A percentile compares a stretch with the other conserved stretches of the same genome.
phyloP scores from a whole-genome alignment of 2,329 filamentous ascomycete genomes.

The Boeremia lycopersici region DNA sequence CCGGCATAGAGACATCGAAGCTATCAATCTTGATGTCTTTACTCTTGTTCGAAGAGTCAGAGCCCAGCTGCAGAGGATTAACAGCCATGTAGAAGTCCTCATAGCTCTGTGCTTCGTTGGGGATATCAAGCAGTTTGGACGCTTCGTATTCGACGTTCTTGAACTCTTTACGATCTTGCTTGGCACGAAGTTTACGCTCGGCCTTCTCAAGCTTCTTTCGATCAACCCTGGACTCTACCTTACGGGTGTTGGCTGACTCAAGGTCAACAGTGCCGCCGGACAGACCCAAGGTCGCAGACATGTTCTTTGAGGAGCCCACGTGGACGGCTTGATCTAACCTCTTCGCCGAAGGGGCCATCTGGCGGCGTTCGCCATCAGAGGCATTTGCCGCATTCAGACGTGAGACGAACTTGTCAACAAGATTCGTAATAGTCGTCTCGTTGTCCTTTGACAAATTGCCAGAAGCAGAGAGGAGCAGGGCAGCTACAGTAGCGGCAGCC shows the following conservation, averaged over 20 bases:
- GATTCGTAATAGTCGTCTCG: slow-evolving; percentile 76
- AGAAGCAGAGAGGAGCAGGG: slow-evolving; percentile 90
- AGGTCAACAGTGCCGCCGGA: slow-evolving; percentile 85
- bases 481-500: slow-evolving; percentile 82
- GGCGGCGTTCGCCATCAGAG: slow-evolving; percentile 66
- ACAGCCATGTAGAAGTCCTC: slow-evolving; percentile 99
- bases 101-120: slow-evolving; percentile 86
- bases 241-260: slow-evolving; percentile 88
- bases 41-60: slow-evolving; percentile 74
- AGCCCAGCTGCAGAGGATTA: slow-evolving; percentile 89
- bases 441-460: slow-evolving; percentile 75
- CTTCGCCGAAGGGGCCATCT: slow-evolving; percentile 76
- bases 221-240: slow-evolving; percentile 97
- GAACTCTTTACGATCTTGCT: slow-evolving; percentile 98
- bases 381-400: slow-evolving; percentile 78
- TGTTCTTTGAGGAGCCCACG: slow-evolving; percentile 90
- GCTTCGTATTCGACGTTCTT: slow-evolving; percentile 99
- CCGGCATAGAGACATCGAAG: slow-evolving; percentile 91
- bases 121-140: slow-evolving; percentile 82
- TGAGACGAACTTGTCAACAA: slow-evolving; percentile 89
- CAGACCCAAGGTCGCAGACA: slow-evolving; percentile 92
- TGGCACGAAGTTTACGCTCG: slow-evolving; percentile 94
- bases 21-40: slow-evolving; percentile 99
- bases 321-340: slow-evolving; percentile 94
- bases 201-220: slow-evolving; percentile 99